Evolutionary conservation across 148 eudicot species (phyloP), one percentile per base, ranked within the genome.

Genomic region (Dianthus caryophyllus): DNA sequence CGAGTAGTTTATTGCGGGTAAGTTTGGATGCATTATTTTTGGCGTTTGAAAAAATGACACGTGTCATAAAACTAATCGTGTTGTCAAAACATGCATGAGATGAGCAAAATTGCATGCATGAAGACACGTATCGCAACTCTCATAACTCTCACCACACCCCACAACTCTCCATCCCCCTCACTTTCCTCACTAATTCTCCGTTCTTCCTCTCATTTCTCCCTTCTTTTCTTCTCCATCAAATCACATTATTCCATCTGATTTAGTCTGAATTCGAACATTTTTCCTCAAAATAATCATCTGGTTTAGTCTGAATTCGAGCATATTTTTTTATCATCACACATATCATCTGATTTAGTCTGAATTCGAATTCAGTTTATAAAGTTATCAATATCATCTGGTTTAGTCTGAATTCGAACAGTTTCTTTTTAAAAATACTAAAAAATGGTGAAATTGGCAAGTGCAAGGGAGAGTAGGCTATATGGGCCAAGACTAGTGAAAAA

Each of bases 391-490:
- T 33, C 38, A 33, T 33, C 7, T 7, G 38, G 7, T 33, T 33
- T 33, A 33, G 38, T 33, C 38, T 33, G 38, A 33, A 33, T 7
- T 33, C 38, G 38, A 33, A 7, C 4, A 33, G 38, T 7, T n/a
- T n/a, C n/a, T n/a, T n/a, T n/a, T n/a, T 33, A 7, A 61, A 6
- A 50, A 5, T 50, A 3, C 10, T 17, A 0, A 56, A 27, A 12
- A 62, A 91, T 91, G 97, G 97, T 87, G 80, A 91, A 91, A 73
- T 79, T 88, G 31, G 97, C 93, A 26, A 73, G 88, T 74, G 90
- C 97, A 41, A 81, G 96, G 22, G 97, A 91, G 49, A 69, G 72
- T 46, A 71, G 97, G 54, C 59, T 58, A 65, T 91, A 91, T 79
- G 97, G 93, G 48, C 83, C 96, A 9, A 57, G 88, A 43, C 65